Evolutionary conservation across 495 filamentous ascomycete genomes (phyloP), one percentile per base, ranked within the genome.

Genomic region (Hypoxylon lienhwacheense): DNA sequence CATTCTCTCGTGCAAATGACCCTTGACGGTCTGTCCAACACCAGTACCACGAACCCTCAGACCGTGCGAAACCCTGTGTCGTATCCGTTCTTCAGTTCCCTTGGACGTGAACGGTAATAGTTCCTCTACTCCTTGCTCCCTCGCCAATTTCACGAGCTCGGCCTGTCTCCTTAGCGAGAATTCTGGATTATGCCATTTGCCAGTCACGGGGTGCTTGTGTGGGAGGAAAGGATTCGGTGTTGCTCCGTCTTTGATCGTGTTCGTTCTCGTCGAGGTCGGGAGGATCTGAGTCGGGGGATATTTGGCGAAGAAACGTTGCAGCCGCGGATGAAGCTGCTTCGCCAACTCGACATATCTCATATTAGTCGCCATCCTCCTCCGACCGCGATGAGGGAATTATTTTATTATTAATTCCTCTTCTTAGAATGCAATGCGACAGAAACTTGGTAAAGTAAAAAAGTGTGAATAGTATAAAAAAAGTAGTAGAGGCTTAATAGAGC

Each of bases 21-120:
- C 93, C 84, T 96, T 97, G 59, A 96, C 91, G 69, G 81, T 83
- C 77, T 95, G 81, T n/a, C 90, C 91, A 53, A 89, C 81, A 77
- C 92, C 89, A 12, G 93, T 96, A 59, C 91, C 89, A 80, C 88
- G 93, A 56, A 96, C 84, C 34, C 82, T 74, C 60, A 95, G 66
- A 22, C 90, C 91, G 45, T 84, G 73, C 75, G 91, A 86, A 33
- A 83, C 77, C 42, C 84, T 74, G 66, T 80, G 80, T 66, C 73
- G 72, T 61, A 85, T 72, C 70, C 83, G 83, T 66, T 77, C 82
- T 50, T 83, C 84, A 3, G 87, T 85, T 49, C 84, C 81, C 78
- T 98, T 98, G 29, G 73, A 73, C 0, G 85, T 86, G 48, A 74
- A 80, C 2, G 93, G 93, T 41, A 98, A 71, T 53, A 97, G 72